Evolutionary conservation across 2,329 filamentous ascomycete genomes (phyloP).

Genomic region (Cercospora sp.): DNA sequence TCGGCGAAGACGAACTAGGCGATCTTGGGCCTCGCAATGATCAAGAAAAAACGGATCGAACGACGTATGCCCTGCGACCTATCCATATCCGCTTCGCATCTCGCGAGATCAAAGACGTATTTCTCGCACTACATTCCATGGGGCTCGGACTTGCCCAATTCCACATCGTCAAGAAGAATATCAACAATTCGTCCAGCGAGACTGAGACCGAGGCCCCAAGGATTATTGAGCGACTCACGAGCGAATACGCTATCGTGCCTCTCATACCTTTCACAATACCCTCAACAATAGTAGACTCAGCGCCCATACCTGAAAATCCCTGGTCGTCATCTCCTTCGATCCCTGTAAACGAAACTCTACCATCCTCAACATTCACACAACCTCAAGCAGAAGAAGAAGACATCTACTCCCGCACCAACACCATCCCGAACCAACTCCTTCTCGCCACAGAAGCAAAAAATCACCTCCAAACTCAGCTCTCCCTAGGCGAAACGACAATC

Average conservation of each 20-base stretch:
- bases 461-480: conserved; percentile 10
- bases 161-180: conserved; percentile 8
- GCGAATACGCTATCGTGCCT: conserved; percentile 21
- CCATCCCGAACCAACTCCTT: conserved; percentile 10
- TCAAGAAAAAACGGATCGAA: neutral
- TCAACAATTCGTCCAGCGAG: neutral
- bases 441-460: conserved; percentile 2
- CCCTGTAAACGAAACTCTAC: neutral
- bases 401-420: neutral
- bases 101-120: conserved; percentile 26
- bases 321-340: neutral
- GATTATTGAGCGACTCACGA: conserved; percentile 12
- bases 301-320: neutral
- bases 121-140: conserved; percentile 23
- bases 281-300: neutral
- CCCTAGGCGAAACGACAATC: conserved; percentile 11
- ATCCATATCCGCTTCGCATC: conserved; percentile 23
- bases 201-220: neutral
- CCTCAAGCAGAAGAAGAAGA: neutral
- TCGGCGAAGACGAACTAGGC: neutral
- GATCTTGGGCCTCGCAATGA: neutral
- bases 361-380: neutral
- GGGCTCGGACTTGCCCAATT: conserved; percentile 21
- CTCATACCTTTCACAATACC: neutral
- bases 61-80: conserved; percentile 21